Evolutionary conservation across 192 early-diverging fungal species (phyloP), one percentile per base, ranked within the genome.

Genomic region (Chytriomyces sp.): DNA sequence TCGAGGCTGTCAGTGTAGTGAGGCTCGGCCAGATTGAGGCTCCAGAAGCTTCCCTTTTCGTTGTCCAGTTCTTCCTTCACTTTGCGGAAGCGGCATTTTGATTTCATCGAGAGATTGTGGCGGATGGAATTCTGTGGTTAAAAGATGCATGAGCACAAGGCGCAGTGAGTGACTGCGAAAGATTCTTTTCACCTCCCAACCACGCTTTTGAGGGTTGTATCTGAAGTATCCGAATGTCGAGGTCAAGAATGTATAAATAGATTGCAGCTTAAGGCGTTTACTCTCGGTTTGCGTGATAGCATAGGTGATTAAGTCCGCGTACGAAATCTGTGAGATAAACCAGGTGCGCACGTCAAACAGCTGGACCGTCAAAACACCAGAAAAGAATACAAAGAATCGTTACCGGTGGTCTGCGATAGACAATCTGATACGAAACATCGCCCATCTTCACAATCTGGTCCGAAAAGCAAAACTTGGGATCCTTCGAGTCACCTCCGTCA

Each of bases 171-270:
- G 44, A n/a, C 22, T 1, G 1, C 14, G 52, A 61, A 59, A 5
- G 1, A 44, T 39, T 72, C 32, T 22, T 30, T 44, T 49, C 22
- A 74, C 73, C 73, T 74, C 64, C 73, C 73, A 74, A 25, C 63
- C 73, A 7, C 52, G 33, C 52, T 55, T 64, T 33, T 17, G 34
- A 53, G 63, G 39, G 41, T 66, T 44, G 54, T 74, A 39, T 33
- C 56, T 74, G 55, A 74, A 74, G 61, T 74, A 74, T 38, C 73
- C 73, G 33, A 74, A 74, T 17, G 73, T 66, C 25, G 73, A 65
- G 22, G 55, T 66, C 28, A 74, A 34, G 52, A 74, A 74, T 8
- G 33, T 38, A 38, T 74, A 74, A 28, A 74, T 74, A 32, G 63
- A 25, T 17, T 66, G 39, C n/a, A 74, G 52, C 34, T 74, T 74